phyloP scores from a whole-genome alignment of 306 rosid genomes.

The Gleditsia sinensis region DNA sequence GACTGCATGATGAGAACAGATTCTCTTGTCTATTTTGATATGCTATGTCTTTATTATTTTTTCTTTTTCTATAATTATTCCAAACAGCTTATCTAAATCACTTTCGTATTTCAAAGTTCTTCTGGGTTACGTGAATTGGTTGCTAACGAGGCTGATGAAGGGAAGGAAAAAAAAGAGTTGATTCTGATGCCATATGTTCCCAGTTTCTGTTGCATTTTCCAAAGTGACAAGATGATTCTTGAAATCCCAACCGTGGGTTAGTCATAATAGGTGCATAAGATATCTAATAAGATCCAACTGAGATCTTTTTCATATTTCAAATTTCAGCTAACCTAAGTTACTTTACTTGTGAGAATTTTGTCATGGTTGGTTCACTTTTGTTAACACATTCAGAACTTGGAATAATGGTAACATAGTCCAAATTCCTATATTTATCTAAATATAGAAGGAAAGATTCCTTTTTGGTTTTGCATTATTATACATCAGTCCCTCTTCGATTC shows the following conservation, averaged over 20 bases:
- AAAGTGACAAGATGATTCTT: constrained; percentile 15
- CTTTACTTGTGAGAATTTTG: constrained; percentile 1
- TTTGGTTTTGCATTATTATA: constrained; percentile 6
- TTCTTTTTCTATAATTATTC: not conserved
- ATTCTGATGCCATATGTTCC: constrained; percentile 30
- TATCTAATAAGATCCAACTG: not conserved
- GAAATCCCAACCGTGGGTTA: not conserved
- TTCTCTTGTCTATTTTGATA: constrained; percentile 27
- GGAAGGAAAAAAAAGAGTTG: constrained; percentile 22
- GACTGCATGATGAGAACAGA: constrained; percentile 22
- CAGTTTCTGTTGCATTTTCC: constrained; percentile 17
- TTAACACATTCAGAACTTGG: not conserved
- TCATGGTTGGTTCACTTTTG: not conserved
- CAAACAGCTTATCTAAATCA: not conserved
- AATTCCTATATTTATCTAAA: not conserved
- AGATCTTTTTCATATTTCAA: constrained; percentile 10
- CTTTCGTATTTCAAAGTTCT: constrained; percentile 21
- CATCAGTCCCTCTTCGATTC: constrained; percentile 14
- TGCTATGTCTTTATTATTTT: not conserved
- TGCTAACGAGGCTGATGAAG: constrained; percentile 33
- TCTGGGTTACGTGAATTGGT: constrained; percentile 34
- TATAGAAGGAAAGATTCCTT: not conserved
- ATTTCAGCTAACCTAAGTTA: constrained; percentile 11
- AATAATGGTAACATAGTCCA: not conserved
- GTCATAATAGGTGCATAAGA: not conserved